These are phyloP conservation scores for Aspergillus aculeatinus DNA, from an alignment of 2,329 filamentous ascomycete genomes.

Conservation along the genomic window DNA sequence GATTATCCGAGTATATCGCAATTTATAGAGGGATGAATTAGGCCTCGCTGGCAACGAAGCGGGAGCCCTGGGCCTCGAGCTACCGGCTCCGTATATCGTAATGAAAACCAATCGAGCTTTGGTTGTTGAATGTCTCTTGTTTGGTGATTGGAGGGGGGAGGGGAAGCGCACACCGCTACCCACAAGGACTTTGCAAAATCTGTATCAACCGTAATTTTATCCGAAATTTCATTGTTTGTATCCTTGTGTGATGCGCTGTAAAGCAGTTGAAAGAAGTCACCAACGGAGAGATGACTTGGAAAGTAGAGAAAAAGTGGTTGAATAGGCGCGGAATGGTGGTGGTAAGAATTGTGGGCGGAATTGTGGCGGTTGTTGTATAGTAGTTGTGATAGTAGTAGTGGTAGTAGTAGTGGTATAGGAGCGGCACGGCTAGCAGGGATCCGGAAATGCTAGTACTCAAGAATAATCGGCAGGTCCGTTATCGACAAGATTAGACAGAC, in stretches of 20 bases:
- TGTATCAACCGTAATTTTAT: conserved; percentile 15
- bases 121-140: neutral
- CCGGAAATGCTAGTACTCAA: neutral
- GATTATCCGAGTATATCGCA: neutral
- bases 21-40: neutral
- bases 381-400: neutral
- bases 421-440: neutral
- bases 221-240: conserved; percentile 16
- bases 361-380: neutral
- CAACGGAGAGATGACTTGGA: neutral
- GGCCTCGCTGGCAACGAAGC: conserved; percentile 7
- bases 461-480: neutral
- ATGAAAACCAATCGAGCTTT: neutral
- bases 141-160: neutral
- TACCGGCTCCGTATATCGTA: neutral
- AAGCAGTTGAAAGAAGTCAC: conserved; percentile 1
- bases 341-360: neutral
- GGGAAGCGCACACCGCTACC: conserved; percentile 20
- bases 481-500: neutral
- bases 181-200: conserved; percentile 18
- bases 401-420: neutral
- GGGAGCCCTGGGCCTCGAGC: neutral
- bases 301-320: neutral
- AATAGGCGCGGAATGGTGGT: neutral
- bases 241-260: neutral